phyloP scores from a whole-genome alignment of 768 basidiomycete species.

The Amanita rimosa region DNA sequence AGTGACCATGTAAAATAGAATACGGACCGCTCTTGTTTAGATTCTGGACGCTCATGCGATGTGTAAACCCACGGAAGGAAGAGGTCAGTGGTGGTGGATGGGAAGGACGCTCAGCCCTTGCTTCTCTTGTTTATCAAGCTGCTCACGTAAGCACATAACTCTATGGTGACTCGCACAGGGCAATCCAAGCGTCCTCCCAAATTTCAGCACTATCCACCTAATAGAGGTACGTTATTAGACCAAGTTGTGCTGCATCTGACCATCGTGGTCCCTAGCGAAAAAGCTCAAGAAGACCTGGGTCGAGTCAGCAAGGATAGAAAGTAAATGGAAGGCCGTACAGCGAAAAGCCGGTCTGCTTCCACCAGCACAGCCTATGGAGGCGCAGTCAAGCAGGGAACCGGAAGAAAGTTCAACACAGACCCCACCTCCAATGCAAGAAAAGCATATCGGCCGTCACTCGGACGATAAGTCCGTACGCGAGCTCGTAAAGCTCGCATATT shows the following conservation, averaged over 20 bases:
- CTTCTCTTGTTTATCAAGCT: slow-evolving; percentile 12
- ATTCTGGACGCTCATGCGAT: slow-evolving; percentile 95
- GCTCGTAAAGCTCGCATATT: slow-evolving; percentile 52
- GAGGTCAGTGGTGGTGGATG: slow-evolving; percentile 35
- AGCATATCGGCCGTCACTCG: slow-evolving; percentile 12
- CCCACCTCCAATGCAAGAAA: slow-evolving; percentile 9
- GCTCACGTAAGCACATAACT: not conserved
- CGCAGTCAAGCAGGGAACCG: not conserved
- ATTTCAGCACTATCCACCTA: slow-evolving; percentile 54
- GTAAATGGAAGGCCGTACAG: slow-evolving; percentile 69
- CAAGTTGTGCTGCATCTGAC: not conserved
- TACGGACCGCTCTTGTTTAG: slow-evolving; percentile 68
- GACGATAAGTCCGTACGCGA: slow-evolving; percentile 37
- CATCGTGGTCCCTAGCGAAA: slow-evolving; percentile 38
- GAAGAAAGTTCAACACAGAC: slow-evolving; percentile 5
- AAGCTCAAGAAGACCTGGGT: slow-evolving; percentile 78
- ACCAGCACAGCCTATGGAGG: not conserved
- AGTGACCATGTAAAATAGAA: not conserved
- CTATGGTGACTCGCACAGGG: not conserved
- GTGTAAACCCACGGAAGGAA: slow-evolving; percentile 24
- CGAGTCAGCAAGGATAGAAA: slow-evolving; percentile 63
- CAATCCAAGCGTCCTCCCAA: slow-evolving; percentile 54
- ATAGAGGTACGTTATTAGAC: slow-evolving; percentile 36
- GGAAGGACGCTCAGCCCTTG: slow-evolving; percentile 17
- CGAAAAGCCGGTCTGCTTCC: slow-evolving; percentile 26